Base-by-base conservation (phyloP, 371 early-diverging fungal genomes). In the Globomyces sp. region DNA sequence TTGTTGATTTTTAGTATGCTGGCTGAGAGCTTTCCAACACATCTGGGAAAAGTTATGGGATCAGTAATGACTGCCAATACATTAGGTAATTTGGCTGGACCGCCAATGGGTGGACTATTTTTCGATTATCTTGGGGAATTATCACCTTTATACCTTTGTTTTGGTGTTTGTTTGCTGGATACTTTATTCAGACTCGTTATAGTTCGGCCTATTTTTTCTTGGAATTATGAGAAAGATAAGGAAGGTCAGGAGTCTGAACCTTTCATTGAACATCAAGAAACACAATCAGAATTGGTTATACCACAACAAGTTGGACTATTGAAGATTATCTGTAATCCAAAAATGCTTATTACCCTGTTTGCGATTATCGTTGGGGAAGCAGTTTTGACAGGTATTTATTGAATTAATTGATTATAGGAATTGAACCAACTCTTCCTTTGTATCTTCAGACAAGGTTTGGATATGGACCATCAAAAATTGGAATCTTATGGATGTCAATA, bases 391-490 rank as follows among this genome's bases (percentile, higher is more conserved):
- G 45, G 70, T 24, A 24, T 24, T 24, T 24, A 24, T 24, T 24
- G 24, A 24, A 24, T 24, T 0, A 24, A 24, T 24, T 24, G 24
- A 24, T 24, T 24, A 24, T 24, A 24, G 24, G 24, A 4, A 68
- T 69, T 13, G 72, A 68, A 41, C 68, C 68, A 4, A 68, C 68
- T 13, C 55, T 68, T 0, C 68, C 68, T 3, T 8, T 68, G 2
- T 68, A 68, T 9, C 64, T 68, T 37, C 9, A n/a, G 36, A 37
- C 24, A 3, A 3, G 40, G 4, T 10, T 55, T 55, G 4, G 40
- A 3, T 37, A 2, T 55, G 40, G 55, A 36, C 36, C 55, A 3
- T 39, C 55, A 37, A 39, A 36, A 45, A 58, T 68, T 13, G 68
- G 68, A 1, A n/a, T 50, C n/a, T 10, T 68, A 2, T 67, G 65